Evolutionary conservation across 108 stramenopile species (phyloP).

Genomic region (Skeletonema potamos): DNA sequence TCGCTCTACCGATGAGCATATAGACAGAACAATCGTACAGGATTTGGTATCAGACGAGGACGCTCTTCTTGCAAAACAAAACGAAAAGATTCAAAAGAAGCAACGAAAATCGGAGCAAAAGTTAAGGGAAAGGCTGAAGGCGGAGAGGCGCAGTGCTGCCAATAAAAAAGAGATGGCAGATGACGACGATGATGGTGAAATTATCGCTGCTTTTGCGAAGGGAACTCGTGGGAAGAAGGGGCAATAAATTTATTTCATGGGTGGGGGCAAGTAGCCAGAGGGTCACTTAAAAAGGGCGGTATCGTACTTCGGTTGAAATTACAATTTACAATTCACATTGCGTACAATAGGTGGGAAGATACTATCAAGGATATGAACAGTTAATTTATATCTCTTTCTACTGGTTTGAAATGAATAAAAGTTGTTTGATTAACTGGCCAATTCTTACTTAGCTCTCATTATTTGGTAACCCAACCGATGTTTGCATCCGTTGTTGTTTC

Average conservation of each 20-base stretch:
- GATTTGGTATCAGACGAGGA: slow-evolving; percentile 46
- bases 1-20: slow-evolving; percentile 47
- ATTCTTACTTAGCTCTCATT: neutral
- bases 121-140: slow-evolving; percentile 42
- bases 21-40: slow-evolving; percentile 43
- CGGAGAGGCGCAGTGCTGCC: slow-evolving; percentile 25
- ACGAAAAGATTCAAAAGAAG: slow-evolving; percentile 41
- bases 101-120: slow-evolving; percentile 44
- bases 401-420: neutral
- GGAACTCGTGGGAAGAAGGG: slow-evolving; percentile 29
- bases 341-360: neutral
- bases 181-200: slow-evolving; percentile 38
- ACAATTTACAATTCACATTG: neutral
- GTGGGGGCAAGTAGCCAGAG: neutral
- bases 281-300: neutral
- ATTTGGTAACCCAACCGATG: neutral
- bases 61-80: slow-evolving; percentile 32
- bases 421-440: neutral
- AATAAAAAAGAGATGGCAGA: slow-evolving; percentile 13
- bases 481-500: neutral
- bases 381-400: neutral
- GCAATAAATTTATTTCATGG: neutral
- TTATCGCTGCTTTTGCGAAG: slow-evolving; percentile 35
- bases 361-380: neutral
- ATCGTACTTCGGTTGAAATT: neutral